phyloP scores from a whole-genome alignment of 805 yeast species.

The Kazachstania viticola region DNA sequence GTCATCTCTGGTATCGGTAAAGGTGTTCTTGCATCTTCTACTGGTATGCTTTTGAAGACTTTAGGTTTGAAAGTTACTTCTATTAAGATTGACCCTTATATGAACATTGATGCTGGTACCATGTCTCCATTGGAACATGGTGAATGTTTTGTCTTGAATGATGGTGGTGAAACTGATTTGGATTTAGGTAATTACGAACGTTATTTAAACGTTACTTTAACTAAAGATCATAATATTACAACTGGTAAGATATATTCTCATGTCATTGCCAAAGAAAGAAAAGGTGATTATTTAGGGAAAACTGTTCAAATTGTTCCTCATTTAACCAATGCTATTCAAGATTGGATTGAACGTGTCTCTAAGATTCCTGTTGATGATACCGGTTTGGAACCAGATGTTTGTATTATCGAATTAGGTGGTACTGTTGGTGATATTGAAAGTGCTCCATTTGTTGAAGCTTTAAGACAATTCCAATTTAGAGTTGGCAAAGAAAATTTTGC shows the following conservation, averaged over 20 bases:
- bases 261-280: slow-evolving; percentile 89
- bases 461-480: slow-evolving; percentile 96
- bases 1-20: slow-evolving; percentile 99
- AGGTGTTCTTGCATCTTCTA: slow-evolving; percentile 95
- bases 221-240: slow-evolving; percentile 91
- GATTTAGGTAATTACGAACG: slow-evolving; percentile 98
- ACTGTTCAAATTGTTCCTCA: slow-evolving; percentile 99
- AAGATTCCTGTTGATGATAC: slow-evolving; percentile 83
- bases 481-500: slow-evolving; percentile 93
- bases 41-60: slow-evolving; percentile 89
- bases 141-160: slow-evolving; percentile 94
- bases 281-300: slow-evolving; percentile 94
- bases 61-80: slow-evolving; percentile 92
- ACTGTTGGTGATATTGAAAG: slow-evolving; percentile 98
- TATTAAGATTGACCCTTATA: slow-evolving; percentile 95
- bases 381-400: slow-evolving; percentile 85
- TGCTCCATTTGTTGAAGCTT: slow-evolving; percentile 97
- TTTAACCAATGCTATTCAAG: slow-evolving; percentile 93
- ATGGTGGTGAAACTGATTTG: slow-evolving; percentile 98
- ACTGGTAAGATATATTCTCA: slow-evolving; percentile 94
- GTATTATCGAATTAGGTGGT: slow-evolving; percentile 97
- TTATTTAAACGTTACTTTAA: slow-evolving; percentile 84
- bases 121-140: slow-evolving; percentile 99
- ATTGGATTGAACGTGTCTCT: slow-evolving; percentile 93
- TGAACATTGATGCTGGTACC: slow-evolving; percentile 99